Percentiles rank a stretch among this genome's conserved stretches.
phyloP scores from a whole-genome alignment of 179 eudicot genomes.

The Camellia oleifera region DNA sequence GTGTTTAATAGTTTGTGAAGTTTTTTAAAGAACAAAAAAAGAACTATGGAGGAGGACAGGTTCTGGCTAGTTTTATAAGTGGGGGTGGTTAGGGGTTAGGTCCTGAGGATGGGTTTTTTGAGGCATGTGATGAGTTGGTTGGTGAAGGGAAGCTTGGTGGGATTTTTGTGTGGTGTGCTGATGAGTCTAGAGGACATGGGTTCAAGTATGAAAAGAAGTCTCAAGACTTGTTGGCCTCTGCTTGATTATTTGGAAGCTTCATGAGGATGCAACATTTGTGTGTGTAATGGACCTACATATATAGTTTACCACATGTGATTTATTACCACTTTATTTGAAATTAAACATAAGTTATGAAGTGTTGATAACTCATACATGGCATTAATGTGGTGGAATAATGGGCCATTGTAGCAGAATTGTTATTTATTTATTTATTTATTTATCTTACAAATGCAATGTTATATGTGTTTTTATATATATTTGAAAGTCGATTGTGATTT shows the following conservation, averaged over 20 bases:
- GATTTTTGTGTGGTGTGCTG: slow-evolving; percentile 63
- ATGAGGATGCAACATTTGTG: no score
- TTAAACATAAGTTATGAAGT: no score
- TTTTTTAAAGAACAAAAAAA: slow-evolving; percentile 35
- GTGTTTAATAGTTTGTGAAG: slow-evolving; percentile 30
- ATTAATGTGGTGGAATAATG: no score
- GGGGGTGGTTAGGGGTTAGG: slow-evolving; percentile 45
- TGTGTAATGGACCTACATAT: no score
- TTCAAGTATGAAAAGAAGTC: slow-evolving; percentile 40
- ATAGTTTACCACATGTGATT: no score
- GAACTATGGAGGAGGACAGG: slow-evolving; percentile 47
- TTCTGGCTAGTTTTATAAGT: slow-evolving; percentile 49
- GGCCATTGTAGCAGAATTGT: no score
- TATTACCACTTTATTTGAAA: no score
- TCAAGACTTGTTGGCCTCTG: slow-evolving; percentile 33
- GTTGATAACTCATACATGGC: no score
- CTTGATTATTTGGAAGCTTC: background rate
- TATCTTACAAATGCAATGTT: no score
- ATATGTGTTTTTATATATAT: no score
- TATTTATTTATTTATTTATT: no score
- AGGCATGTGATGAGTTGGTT: slow-evolving; percentile 37
- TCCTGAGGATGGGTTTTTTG: slow-evolving; percentile 39
- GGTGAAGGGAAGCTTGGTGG: slow-evolving; percentile 36
- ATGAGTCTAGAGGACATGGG: slow-evolving; percentile 38
- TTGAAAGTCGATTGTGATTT: no score